Conservation (phyloP, 495 filamentous ascomycete genomes). For the Xylaria venustula region DNA sequence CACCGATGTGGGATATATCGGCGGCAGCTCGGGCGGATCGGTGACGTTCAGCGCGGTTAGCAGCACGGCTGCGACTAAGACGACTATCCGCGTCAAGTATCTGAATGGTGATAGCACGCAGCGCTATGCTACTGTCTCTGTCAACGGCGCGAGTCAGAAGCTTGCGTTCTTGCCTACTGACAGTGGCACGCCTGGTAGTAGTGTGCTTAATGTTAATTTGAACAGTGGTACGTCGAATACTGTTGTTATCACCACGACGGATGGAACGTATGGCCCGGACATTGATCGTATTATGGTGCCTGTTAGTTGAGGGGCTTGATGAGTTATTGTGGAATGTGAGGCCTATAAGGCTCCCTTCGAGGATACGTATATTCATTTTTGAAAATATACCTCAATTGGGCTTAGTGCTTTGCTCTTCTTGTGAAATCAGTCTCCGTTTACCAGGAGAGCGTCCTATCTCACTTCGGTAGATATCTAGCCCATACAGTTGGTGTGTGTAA, state of each 20-base stretch:
- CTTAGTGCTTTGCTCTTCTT: too few relatives aligned
- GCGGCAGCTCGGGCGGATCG: slow-evolving; percentile 46
- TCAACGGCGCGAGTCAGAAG: slow-evolving; percentile 50
- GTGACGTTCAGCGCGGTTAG: slow-evolving; percentile 45
- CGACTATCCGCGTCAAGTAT: slow-evolving; percentile 54
- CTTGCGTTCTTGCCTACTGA: slow-evolving; percentile 49
- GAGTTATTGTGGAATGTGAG: too few relatives aligned
- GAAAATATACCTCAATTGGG: too few relatives aligned
- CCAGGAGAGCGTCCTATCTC: too few relatives aligned
- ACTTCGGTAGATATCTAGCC: too few relatives aligned
- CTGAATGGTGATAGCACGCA: slow-evolving; percentile 52
- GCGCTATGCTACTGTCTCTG: slow-evolving; percentile 52
- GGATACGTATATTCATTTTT: neutral
- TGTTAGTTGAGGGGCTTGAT: neutral
- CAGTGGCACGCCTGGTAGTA: slow-evolving; percentile 31
- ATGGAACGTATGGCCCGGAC: slow-evolving; percentile 53
- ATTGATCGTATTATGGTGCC: slow-evolving; percentile 58
- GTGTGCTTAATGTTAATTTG: slow-evolving; percentile 41
- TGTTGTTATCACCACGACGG: slow-evolving; percentile 47
- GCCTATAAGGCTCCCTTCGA: neutral
- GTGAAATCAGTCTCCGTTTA: too few relatives aligned
- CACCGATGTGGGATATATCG: slow-evolving; percentile 53
- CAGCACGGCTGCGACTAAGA: slow-evolving; percentile 44
- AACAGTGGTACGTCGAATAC: slow-evolving; percentile 43
- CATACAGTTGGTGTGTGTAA: too few relatives aligned